A percentile compares a stretch with the other conserved stretches of the same genome.
Conservation (phyloP, 192 early-diverging fungal genomes). For the Entomortierella beljakovae region DNA sequence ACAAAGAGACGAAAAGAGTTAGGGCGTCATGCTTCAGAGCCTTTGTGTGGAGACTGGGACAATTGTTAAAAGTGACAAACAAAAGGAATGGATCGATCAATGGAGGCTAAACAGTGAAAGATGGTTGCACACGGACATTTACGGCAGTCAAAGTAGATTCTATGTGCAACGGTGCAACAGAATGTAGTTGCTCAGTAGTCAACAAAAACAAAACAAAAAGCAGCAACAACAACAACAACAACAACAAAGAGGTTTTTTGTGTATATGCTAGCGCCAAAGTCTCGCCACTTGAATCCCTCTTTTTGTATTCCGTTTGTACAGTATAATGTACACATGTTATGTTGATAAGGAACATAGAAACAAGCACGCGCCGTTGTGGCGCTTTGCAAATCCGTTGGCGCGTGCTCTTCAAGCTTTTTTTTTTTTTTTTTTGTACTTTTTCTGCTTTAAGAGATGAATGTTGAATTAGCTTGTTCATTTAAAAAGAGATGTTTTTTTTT, state of each 20-base stretch:
- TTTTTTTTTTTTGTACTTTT: not conserved
- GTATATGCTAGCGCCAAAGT: not conserved
- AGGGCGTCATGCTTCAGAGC: too few relatives aligned
- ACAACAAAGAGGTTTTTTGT: too few relatives aligned
- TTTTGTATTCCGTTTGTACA: too few relatives aligned
- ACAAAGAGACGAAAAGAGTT: too few relatives aligned
- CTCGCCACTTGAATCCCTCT: not conserved
- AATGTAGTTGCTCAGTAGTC: too few relatives aligned
- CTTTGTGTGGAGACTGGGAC: not conserved
- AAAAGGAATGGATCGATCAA: not conserved
- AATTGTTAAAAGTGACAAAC: not conserved
- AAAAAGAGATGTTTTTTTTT: not conserved
- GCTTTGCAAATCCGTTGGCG: not conserved
- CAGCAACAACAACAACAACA: too few relatives aligned
- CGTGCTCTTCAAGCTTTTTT: not conserved
- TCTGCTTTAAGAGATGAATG: constrained; percentile 1
- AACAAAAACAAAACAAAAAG: not conserved
- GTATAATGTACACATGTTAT: too few relatives aligned
- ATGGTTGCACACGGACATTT: not conserved
- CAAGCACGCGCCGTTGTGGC: not conserved
- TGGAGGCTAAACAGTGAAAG: not conserved
- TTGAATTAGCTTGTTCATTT: not conserved
- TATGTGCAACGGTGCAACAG: constrained; percentile 6
- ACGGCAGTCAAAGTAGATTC: not conserved
- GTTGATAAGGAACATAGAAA: not conserved